Conservation (phyloP, 2,329 filamentous ascomycete species). For the Acrocalymma vagum region DNA sequence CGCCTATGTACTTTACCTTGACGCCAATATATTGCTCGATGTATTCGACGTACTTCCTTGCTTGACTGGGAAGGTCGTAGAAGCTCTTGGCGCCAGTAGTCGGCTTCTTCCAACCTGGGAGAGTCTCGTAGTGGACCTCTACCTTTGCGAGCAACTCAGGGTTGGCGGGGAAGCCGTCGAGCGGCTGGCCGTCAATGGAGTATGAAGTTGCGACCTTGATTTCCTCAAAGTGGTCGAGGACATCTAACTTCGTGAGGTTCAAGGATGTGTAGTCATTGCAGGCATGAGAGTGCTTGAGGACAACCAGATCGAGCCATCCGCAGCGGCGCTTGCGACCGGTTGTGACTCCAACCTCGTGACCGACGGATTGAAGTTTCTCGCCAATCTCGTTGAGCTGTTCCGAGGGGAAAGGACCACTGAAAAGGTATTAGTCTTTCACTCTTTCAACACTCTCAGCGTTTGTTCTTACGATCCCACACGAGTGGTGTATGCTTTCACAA, state of each 20-base stretch:
- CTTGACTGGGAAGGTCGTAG: conserved; percentile 70
- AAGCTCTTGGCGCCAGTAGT: conserved; percentile 69
- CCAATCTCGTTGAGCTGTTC: conserved; percentile 68
- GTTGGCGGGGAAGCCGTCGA: conserved; percentile 73
- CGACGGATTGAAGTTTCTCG: conserved; percentile 64
- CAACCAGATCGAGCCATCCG: conserved; percentile 73
- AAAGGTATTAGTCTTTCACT: conserved; percentile 28
- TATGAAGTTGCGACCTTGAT: conserved; percentile 81
- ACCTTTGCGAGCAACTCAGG: conserved; percentile 65
- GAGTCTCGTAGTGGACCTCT: conserved; percentile 72
- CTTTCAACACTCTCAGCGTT: background rate
- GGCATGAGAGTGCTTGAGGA: conserved; percentile 70
- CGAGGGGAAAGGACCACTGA: conserved; percentile 72
- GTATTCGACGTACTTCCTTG: conserved; percentile 71
- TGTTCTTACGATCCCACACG: conserved; percentile 56
- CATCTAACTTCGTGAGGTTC: conserved; percentile 73
- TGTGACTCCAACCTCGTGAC: conserved; percentile 63
- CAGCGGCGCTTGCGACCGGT: conserved; percentile 70
- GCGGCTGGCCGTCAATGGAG: conserved; percentile 61
- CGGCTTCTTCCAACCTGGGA: conserved; percentile 73
- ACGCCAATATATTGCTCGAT: conserved; percentile 73
- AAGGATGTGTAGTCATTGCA: conserved; percentile 74
- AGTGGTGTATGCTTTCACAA: conserved; percentile 74
- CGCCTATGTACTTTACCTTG: conserved; percentile 71
- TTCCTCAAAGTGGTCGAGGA: conserved; percentile 76